Base-by-base conservation (phyloP, 208 protist species). In the Lotmaria passim region DNA sequence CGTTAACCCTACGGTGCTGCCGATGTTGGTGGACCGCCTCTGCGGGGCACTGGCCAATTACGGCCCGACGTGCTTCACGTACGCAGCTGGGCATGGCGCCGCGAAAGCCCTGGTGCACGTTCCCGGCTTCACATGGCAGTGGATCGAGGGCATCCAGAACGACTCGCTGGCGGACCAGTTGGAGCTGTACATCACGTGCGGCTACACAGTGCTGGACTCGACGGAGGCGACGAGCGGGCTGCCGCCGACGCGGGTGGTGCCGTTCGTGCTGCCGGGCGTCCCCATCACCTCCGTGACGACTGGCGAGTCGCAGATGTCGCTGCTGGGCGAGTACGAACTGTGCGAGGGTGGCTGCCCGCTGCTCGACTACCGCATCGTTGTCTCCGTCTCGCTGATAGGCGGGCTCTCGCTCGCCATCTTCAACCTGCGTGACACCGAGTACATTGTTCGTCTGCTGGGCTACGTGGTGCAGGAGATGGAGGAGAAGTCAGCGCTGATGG, bases 381-480 rank as follows among this genome's bases (percentile, higher is more conserved):
- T 91, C 21, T 69, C 74, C 17, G 60, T 96, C 33, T 92, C 87
- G 36, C 69, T 94, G 12, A 59, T 38, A 21, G 70, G 81, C 12
- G 91, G 91, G 24, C 58, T 93, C 19, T 77, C 39, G 28, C 52
- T 87, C 41, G 65, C 70, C 23, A 48, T 93, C 19, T 93, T 94
- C 73, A 94, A 96, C 76, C 51, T 94, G 33, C 79, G 82, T 4
- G 87, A 96, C 67, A 81, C 83, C 17, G 85, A 94, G 52, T 81
- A 85, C 63, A 44, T 93, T 17, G 58, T 96, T 33, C 83, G 81
- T 17, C 57, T 96, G 17, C 61, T 96, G 15, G 78, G 57, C 41
- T 77, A 87, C 64, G 75, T 88, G 21, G 68, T 94, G 50, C 67
- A 82, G 34, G 78, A 86, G 61, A 84, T 89, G 59, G 81, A 85